phyloP scores from a whole-genome alignment of 2,329 filamentous ascomycete species.

The Berkeleyomyces basicola region DNA sequence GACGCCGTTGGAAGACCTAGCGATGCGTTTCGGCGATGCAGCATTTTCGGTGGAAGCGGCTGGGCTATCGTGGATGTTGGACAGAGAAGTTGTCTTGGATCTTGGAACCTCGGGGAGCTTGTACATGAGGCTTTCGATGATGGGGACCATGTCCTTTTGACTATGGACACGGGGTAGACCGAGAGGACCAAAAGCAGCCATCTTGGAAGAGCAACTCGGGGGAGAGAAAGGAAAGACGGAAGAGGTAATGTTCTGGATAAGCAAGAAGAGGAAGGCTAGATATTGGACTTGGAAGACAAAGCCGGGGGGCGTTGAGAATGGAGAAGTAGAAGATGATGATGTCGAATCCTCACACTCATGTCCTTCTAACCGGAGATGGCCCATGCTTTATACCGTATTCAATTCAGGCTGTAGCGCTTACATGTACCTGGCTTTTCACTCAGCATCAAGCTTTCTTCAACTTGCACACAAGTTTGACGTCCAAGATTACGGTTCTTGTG shows the following conservation, averaged over 20 bases:
- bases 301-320: background rate
- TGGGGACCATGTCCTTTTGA: constrained; percentile 14
- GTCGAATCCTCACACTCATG: background rate
- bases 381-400: no score
- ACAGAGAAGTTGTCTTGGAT: background rate
- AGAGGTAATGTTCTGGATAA: background rate
- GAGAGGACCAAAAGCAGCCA: constrained; percentile 12
- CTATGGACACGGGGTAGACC: constrained; percentile 13
- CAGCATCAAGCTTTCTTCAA: no score
- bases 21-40: background rate
- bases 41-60: background rate
- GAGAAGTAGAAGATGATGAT: background rate
- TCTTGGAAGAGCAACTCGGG: background rate
- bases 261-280: background rate
- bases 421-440: no score
- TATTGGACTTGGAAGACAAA: background rate
- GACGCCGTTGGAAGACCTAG: background rate
- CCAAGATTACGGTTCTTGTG: no score
- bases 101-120: constrained; percentile 6
- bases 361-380: no score
- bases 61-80: background rate
- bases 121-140: constrained; percentile 16
- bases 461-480: no score
- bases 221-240: background rate
- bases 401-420: no score